Percentiles rank a stretch among this genome's conserved stretches.
Conservation (phyloP, 2,329 filamentous ascomycete genomes). For the Ophiocordyceps camponoti-saundersi region DNA sequence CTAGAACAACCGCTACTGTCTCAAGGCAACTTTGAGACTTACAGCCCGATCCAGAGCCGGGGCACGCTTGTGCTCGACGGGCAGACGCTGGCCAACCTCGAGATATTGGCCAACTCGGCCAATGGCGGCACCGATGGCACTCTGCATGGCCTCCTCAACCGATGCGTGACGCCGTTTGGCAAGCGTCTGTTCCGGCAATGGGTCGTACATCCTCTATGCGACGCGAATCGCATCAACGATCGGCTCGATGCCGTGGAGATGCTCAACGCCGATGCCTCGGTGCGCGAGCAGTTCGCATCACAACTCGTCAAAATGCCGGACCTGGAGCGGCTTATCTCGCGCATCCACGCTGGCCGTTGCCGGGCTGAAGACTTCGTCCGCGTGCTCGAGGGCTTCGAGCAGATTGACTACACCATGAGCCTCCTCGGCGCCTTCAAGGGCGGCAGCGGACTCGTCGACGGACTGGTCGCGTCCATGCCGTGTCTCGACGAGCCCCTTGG, state of each 20-base stretch:
- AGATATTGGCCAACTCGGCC: slow-evolving; percentile 90
- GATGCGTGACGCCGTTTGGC: slow-evolving; percentile 79
- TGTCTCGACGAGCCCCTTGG: slow-evolving; percentile 56
- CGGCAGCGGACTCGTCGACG: slow-evolving; percentile 70
- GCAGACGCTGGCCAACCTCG: slow-evolving; percentile 81
- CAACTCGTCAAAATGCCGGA: slow-evolving; percentile 60
- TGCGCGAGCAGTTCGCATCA: slow-evolving; percentile 58
- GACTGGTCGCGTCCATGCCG: slow-evolving; percentile 73
- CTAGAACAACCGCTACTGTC: slow-evolving; percentile 74
- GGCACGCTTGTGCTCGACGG: slow-evolving; percentile 86
- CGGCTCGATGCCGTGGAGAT: slow-evolving; percentile 77
- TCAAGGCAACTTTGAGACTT: slow-evolving; percentile 89
- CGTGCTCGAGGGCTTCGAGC: slow-evolving; percentile 72
- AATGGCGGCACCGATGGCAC: slow-evolving; percentile 75
- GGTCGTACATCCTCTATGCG: slow-evolving; percentile 79
- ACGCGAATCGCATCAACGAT: slow-evolving; percentile 57
- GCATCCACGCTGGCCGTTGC: slow-evolving; percentile 96
- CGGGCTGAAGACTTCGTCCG: slow-evolving; percentile 73
- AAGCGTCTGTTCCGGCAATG: slow-evolving; percentile 80
- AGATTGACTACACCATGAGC: slow-evolving; percentile 65
- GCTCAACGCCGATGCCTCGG: slow-evolving; percentile 47
- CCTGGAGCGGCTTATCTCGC: slow-evolving; percentile 80
- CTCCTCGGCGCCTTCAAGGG: slow-evolving; percentile 62
- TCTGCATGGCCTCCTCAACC: slow-evolving; percentile 88
- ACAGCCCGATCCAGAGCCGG: slow-evolving; percentile 94